Conservation (phyloP, 1,139 yeast species). For the Yamadazyma mexicana region DNA sequence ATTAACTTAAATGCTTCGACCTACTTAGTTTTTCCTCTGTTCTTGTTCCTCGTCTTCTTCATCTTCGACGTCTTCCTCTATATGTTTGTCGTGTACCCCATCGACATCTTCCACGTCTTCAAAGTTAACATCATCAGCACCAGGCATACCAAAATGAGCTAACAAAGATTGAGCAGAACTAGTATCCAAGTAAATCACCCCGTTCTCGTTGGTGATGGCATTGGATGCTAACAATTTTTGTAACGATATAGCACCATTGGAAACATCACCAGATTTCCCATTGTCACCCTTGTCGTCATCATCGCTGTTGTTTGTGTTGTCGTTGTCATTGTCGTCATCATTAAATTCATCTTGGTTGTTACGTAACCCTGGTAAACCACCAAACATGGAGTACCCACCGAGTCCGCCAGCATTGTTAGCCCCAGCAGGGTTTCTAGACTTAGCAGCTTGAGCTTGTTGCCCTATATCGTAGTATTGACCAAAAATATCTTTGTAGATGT, state of each 20-base stretch:
- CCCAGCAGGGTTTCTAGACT: conserved; percentile 14
- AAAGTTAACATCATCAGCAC: conserved; percentile 24
- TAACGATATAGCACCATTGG: conserved; percentile 49
- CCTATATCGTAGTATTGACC: conserved; percentile 47
- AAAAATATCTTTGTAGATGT: conserved; percentile 47
- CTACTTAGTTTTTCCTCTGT: neutral
- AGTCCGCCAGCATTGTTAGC: conserved; percentile 15
- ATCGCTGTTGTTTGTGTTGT: conserved; percentile 20
- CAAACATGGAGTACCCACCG: conserved; percentile 24
- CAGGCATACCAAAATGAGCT: conserved; percentile 49
- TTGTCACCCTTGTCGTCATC: conserved; percentile 31
- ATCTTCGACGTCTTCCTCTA: conserved; percentile 25
- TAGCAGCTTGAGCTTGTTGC: conserved; percentile 28
- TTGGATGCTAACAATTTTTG: conserved; percentile 53
- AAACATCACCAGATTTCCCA: conserved; percentile 15
- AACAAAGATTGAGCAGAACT: conserved; percentile 50
- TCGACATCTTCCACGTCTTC: conserved; percentile 20
- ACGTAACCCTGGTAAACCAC: conserved; percentile 19
- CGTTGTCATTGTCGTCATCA: conserved; percentile 23
- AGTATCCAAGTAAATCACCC: conserved; percentile 55
- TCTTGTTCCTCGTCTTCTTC: conserved; percentile 3
- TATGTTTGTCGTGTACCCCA: conserved; percentile 23
- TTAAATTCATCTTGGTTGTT: conserved; percentile 23
- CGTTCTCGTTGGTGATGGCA: conserved; percentile 55
- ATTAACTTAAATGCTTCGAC: too few species aligned